Percentiles rank a stretch among this genome's conserved stretches.
phyloP scores from a whole-genome alignment of 768 basidiomycete species.

The Rhizopogon sp. region DNA sequence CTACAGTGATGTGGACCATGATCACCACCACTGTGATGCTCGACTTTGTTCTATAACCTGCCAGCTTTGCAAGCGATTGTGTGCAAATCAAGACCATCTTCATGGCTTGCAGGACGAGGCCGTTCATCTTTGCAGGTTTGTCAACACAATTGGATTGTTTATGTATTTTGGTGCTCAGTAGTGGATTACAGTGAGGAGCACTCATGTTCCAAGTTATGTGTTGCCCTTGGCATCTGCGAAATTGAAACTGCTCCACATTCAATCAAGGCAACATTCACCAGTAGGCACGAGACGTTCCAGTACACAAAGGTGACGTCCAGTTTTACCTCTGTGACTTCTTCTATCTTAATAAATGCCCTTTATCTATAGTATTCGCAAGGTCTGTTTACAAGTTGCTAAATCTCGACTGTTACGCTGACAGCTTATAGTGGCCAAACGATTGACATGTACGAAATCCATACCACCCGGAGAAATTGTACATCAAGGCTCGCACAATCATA shows the following conservation, averaged over 20 bases:
- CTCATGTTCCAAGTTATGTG: constrained; percentile 38
- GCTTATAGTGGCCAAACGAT: constrained; percentile 42
- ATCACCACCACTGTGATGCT: constrained; percentile 44
- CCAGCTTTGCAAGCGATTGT: constrained; percentile 51
- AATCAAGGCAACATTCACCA: constrained; percentile 57
- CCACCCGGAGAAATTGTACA: constrained; percentile 37
- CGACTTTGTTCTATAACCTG: constrained; percentile 50
- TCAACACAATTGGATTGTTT: neutral
- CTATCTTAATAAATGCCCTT: neutral
- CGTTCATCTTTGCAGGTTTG: constrained; percentile 55
- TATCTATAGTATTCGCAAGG: constrained; percentile 48
- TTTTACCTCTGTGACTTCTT: neutral
- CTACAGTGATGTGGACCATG: constrained; percentile 40
- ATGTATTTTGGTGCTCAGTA: neutral
- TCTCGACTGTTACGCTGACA: too few species aligned
- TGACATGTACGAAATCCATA: constrained; percentile 44
- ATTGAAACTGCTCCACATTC: constrained; percentile 56
- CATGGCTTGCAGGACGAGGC: constrained; percentile 39
- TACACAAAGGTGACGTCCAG: constrained; percentile 49
- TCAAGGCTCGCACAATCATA: constrained; percentile 44
- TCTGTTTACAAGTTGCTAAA: constrained; percentile 8
- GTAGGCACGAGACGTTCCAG: constrained; percentile 54
- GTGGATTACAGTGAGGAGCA: constrained; percentile 42
- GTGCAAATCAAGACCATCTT: constrained; percentile 43
- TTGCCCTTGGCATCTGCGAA: constrained; percentile 47